Conservation (phyloP, 305 asterid genomes). For the Petunia hybrid region DNA sequence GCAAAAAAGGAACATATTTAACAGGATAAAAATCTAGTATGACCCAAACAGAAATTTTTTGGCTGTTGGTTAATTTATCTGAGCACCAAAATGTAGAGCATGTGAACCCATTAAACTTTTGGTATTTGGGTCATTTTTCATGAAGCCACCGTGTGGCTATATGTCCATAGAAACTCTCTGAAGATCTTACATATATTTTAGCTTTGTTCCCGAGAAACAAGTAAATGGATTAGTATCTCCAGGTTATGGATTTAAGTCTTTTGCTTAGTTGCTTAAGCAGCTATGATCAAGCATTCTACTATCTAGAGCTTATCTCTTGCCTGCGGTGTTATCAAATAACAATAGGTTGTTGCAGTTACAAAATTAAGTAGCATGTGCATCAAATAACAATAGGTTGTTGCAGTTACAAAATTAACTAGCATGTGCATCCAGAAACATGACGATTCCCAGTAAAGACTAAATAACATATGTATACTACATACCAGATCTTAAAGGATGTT, state of each 20-base stretch:
- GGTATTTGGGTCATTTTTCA: not conserved
- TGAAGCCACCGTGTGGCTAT: not conserved
- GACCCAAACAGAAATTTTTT: not conserved
- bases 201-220: not conserved
- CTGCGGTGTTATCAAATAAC: not conserved
- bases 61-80: not conserved
- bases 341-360: not conserved
- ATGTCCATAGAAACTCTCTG: not conserved
- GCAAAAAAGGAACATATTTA: not conserved
- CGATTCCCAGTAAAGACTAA: not conserved
- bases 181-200: not conserved
- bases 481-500: not conserved
- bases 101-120: not conserved
- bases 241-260: not conserved
- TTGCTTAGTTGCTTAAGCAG: not conserved
- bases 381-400: too few species aligned
- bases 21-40: not conserved
- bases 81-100: not conserved
- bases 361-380: not conserved
- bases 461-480: not conserved
- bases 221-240: not conserved
- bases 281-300: constrained; percentile 4
- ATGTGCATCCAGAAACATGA: constrained; percentile 3
- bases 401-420: too few species aligned
- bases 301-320: not conserved